Conservation (phyloP, 352 stramenopile genomes). For the Phytophthora idaei region DNA sequence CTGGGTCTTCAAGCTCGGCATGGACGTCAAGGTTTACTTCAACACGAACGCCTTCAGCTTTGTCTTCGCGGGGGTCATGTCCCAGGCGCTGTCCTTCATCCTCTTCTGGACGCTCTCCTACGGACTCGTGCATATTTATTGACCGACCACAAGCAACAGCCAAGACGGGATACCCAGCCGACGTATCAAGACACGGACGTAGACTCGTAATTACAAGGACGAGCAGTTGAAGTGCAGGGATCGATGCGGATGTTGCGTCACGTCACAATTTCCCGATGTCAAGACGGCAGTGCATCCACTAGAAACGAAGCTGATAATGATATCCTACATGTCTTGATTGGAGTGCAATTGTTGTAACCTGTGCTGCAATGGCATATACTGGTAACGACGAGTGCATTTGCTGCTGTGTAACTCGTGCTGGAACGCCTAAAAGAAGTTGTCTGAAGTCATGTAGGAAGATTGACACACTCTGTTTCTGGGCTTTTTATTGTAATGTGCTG, state of each 20-base stretch:
- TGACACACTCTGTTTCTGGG: slow-evolving; percentile 11
- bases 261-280: neutral
- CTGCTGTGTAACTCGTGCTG: too few species aligned
- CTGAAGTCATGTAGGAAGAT: neutral
- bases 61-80: slow-evolving; percentile 74
- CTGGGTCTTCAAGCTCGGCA: slow-evolving; percentile 75
- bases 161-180: slow-evolving; percentile 2
- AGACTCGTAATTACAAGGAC: neutral
- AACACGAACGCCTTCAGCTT: slow-evolving; percentile 73
- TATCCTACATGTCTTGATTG: slow-evolving; percentile 9
- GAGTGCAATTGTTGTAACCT: slow-evolving; percentile 1
- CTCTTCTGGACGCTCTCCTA: slow-evolving; percentile 91
- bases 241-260: neutral
- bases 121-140: slow-evolving; percentile 92
- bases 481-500: slow-evolving; percentile 20
- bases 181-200: neutral
- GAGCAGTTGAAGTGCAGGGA: neutral
- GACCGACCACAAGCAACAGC: slow-evolving; percentile 22
- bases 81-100: slow-evolving; percentile 85
- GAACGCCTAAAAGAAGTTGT: neutral
- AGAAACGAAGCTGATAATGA: slow-evolving; percentile 12
- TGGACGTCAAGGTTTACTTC: slow-evolving; percentile 83
- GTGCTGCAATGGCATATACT: neutral
- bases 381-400: neutral
- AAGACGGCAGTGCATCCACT: neutral